Percentiles rank a stretch among this genome's conserved stretches.
These are phyloP conservation scores for Friedmanniomyces simplex DNA, from an alignment of 495 filamentous ascomycete genomes.

Conservation along the genomic window DNA sequence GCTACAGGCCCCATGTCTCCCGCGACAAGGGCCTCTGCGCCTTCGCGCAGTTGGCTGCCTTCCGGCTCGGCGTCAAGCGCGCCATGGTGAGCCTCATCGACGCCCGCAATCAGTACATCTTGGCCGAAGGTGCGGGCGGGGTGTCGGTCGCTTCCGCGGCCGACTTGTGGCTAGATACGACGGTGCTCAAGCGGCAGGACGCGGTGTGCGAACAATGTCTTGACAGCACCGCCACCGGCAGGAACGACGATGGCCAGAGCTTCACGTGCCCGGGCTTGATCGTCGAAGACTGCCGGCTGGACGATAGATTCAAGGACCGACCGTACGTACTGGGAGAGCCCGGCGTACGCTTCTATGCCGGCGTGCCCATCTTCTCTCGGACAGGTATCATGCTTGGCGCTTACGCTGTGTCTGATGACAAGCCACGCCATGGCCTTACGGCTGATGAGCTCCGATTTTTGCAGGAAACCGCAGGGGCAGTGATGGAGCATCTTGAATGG, in stretches of 20 bases:
- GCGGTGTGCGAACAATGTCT: conserved; percentile 18
- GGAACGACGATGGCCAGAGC: conserved; percentile 7
- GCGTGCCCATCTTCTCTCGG: conserved; percentile 14
- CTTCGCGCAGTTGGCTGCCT: conserved; percentile 36
- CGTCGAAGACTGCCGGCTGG: conserved; percentile 30
- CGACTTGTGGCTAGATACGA: conserved; percentile 24
- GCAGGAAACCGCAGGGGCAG: conserved; percentile 33
- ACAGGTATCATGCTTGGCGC: conserved; percentile 12
- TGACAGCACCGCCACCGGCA: conserved; percentile 20
- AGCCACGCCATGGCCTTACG: conserved; percentile 22
- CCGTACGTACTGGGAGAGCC: conserved; percentile 11
- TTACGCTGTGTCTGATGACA: conserved; percentile 12
- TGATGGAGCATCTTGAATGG: conserved; percentile 39
- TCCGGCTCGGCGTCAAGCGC: conserved; percentile 31
- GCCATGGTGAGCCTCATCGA: conserved; percentile 36
- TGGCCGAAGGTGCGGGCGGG: conserved; percentile 31
- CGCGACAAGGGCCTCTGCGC: conserved; percentile 35
- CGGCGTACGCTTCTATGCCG: conserved; percentile 16
- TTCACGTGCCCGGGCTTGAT: conserved; percentile 10
- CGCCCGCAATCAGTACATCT: conserved; percentile 29
- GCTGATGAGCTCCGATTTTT: conserved; percentile 29
- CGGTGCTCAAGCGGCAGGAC: not conserved
- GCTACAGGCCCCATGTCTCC: conserved; percentile 1
- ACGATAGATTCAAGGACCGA: conserved; percentile 30
- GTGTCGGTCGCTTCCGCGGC: conserved; percentile 15